Base-by-base conservation (phyloP, 23 red algal genomes). In the Gracilaria caudata region DNA sequence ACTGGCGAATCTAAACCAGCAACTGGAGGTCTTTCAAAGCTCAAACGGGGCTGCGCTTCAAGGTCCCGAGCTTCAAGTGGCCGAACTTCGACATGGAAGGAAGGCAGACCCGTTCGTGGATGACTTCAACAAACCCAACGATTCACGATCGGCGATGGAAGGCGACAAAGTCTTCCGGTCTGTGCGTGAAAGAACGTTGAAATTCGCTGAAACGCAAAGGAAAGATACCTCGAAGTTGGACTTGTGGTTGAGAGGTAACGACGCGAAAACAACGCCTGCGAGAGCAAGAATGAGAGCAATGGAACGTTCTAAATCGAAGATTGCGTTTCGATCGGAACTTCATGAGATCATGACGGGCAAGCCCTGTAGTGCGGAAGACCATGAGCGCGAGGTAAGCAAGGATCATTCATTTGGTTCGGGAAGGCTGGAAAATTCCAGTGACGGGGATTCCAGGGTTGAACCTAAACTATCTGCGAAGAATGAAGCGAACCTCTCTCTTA, bases 281-380 rank as follows among this genome's bases (percentile, higher is more conserved):
- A 36, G 65, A 39, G 65, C 39, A 9, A 71, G 40, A 9, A 23
- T 39, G n/a, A 36, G 65, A 6, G 37, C 65, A 39, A 36, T 33
- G 23, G 32, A 39, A 39, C 32, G 37, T 41, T 36, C 65, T 4
- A 71, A 71, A 71, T 41, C 65, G 65, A 71, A 71, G 37, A 71
- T 33, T 23, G 65, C 65, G 2, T 71, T 38, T 21, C 32, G 65
- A 71, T 36, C 65, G 3, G 4, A 71, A 19, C 34, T 71, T 41
- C 1, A 36, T 19, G 65, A 71, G 65, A 71, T 71, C 20, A 71
- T 71, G 65, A 71, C 65, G 1, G 65, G 65, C 0, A 71, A 71
- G 20, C 4, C 65, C 1, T 25, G 21, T 60, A 60, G 25, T 7
- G 57, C 21, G 23, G 23, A 60, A 28, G 57, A 60, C 21, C n/a